Conservation (phyloP, 2,329 filamentous ascomycete species). For the Colletotrichum horii region DNA sequence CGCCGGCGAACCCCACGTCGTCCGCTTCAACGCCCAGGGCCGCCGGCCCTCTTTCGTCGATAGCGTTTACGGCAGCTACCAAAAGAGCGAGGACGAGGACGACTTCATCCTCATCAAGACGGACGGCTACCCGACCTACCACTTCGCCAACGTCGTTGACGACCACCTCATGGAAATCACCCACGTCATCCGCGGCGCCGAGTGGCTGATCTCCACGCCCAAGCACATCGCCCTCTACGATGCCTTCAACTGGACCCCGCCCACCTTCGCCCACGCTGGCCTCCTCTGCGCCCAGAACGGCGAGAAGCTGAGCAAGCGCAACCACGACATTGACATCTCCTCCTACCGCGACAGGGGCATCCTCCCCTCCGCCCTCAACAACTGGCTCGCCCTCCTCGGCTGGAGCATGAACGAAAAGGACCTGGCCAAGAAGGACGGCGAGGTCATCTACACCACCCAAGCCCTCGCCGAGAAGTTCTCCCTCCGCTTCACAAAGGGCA, state of each 20-base stretch:
- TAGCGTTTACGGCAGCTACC: constrained; percentile 76
- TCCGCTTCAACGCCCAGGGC: constrained; percentile 74
- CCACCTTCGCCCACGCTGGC: constrained; percentile 81
- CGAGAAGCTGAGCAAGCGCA: constrained; percentile 87
- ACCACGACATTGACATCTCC: constrained; percentile 58
- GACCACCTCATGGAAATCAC: constrained; percentile 96
- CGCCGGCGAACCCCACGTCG: constrained; percentile 73
- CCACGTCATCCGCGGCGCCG: constrained; percentile 90
- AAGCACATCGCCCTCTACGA: constrained; percentile 74
- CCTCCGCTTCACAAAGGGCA: constrained; percentile 88
- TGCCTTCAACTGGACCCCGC: constrained; percentile 76
- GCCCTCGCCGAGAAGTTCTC: constrained; percentile 79
- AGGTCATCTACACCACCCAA: constrained; percentile 74
- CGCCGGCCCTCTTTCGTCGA: constrained; percentile 72
- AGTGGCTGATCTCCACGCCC: constrained; percentile 96
- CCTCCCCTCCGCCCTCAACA: constrained; percentile 61
- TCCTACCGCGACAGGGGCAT: constrained; percentile 53
- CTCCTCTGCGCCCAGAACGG: constrained; percentile 72
- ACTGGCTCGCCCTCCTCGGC: constrained; percentile 85
- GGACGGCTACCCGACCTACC: constrained; percentile 93
- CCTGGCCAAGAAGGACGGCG: constrained; percentile 40
- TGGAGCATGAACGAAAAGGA: constrained; percentile 70
- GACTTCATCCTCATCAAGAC: constrained; percentile 92
- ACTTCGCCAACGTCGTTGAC: constrained; percentile 96
- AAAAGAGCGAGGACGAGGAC: constrained; percentile 63